phyloP scores from a whole-genome alignment of 345 rosid species.

The Lepidium africanum region DNA sequence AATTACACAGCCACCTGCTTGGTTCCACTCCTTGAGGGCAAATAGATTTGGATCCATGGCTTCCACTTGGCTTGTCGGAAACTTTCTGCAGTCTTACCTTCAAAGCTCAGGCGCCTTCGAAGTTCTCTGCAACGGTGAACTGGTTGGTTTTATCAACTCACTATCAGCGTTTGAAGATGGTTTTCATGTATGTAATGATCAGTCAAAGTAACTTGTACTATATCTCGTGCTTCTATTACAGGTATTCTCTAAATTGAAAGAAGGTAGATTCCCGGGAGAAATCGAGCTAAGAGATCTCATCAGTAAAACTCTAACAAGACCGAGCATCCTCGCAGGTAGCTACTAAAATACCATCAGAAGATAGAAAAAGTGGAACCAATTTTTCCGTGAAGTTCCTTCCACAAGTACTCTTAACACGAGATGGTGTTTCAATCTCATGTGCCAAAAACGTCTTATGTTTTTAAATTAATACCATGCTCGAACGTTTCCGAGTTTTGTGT shows the following conservation, averaged over 20 bases:
- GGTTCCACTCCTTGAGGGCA: constrained; percentile 63
- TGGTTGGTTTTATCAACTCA: constrained; percentile 37
- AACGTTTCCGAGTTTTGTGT: background rate
- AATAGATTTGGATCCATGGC: constrained; percentile 88
- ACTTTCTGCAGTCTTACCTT: constrained; percentile 71
- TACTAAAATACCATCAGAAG: constrained; percentile 9
- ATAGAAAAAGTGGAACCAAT: background rate
- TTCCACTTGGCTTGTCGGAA: constrained; percentile 81
- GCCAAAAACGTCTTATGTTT: background rate
- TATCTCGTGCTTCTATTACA: constrained; percentile 13
- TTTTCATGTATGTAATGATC: background rate
- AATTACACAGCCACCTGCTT: constrained; percentile 53
- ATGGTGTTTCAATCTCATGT: background rate
- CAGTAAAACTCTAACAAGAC: constrained; percentile 36
- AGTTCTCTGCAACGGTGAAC: constrained; percentile 54
- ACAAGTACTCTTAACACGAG: background rate
- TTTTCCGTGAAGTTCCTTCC: background rate
- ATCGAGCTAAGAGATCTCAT: constrained; percentile 72
- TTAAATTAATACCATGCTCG: background rate
- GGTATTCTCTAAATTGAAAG: constrained; percentile 79
- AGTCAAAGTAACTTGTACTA: background rate
- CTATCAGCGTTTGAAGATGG: background rate
- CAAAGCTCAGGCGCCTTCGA: constrained; percentile 92
- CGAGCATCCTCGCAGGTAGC: constrained; percentile 15
- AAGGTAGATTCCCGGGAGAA: constrained; percentile 84